Percentiles rank a stretch among this genome's conserved stretches.
Conservation (phyloP, 768 basidiomycete species). For the Amanita inopinata region DNA sequence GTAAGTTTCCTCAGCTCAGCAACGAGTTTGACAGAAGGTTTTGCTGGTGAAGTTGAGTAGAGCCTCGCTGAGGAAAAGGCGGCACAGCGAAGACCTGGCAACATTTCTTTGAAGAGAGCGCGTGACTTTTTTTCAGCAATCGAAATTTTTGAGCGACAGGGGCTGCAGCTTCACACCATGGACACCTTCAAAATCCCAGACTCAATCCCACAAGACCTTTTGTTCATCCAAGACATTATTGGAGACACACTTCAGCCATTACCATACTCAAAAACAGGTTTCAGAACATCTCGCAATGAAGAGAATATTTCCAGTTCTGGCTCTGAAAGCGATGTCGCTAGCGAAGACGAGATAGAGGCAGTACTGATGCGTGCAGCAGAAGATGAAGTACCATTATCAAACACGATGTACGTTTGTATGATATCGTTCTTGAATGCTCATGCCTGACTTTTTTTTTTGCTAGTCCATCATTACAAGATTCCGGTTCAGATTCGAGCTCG, state of each 20-base stretch:
- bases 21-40: constrained; percentile 67
- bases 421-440: constrained; percentile 7
- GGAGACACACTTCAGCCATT: constrained; percentile 20
- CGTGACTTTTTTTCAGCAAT: neutral
- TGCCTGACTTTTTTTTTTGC: constrained; percentile 8
- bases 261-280: constrained; percentile 1
- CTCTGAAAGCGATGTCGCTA: constrained; percentile 38
- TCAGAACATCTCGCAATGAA: too few relatives aligned
- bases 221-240: constrained; percentile 62
- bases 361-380: constrained; percentile 29
- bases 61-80: constrained; percentile 19
- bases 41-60: constrained; percentile 46
- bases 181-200: constrained; percentile 51
- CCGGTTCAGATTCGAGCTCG: constrained; percentile 30
- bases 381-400: constrained; percentile 26
- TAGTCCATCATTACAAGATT: constrained; percentile 23
- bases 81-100: constrained; percentile 12
- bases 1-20: constrained; percentile 77
- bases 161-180: constrained; percentile 17
- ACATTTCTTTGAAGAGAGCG: constrained; percentile 2
- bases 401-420: constrained; percentile 14
- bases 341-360: constrained; percentile 70
- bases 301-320: constrained; percentile 43
- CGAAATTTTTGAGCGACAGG: constrained; percentile 13
- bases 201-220: constrained; percentile 60